These are phyloP conservation scores for Exophiala lecanii-corni DNA, from an alignment of 2,329 filamentous ascomycete species.

Conservation along the genomic window DNA sequence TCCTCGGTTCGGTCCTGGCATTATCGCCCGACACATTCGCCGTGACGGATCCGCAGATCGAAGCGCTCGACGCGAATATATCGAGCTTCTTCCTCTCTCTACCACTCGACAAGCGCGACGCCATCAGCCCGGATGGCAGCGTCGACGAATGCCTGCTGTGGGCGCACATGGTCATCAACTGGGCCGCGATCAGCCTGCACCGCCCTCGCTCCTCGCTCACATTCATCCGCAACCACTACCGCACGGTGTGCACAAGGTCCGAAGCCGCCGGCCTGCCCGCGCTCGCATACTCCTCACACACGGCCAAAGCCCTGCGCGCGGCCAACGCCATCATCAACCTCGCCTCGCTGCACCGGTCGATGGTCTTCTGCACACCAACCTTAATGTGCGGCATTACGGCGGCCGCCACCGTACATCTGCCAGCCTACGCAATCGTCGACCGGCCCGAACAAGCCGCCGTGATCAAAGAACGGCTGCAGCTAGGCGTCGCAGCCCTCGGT, in stretches of 20 bases:
- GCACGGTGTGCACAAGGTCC: constrained; percentile 63
- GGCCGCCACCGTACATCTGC: constrained; percentile 75
- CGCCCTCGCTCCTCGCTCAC: constrained; percentile 74
- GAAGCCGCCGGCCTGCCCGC: constrained; percentile 24
- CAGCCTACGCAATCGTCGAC: constrained; percentile 64
- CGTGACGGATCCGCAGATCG: constrained; percentile 45
- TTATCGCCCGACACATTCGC: constrained; percentile 27
- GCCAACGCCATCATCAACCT: constrained; percentile 75
- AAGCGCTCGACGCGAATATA: constrained; percentile 55
- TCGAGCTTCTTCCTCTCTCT: constrained; percentile 77
- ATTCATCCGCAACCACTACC: constrained; percentile 49
- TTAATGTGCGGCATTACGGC: constrained; percentile 77
- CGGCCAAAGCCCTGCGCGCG: constrained; percentile 69
- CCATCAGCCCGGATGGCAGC: constrained; percentile 64
- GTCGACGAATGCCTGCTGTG: constrained; percentile 61
- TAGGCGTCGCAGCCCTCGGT: constrained; percentile 29
- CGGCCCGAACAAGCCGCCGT: constrained; percentile 22
- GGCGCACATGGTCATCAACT: constrained; percentile 36
- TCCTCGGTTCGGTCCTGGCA: constrained; percentile 68
- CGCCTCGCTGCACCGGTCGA: constrained; percentile 52
- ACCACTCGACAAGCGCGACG: constrained; percentile 65
- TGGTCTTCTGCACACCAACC: constrained; percentile 74
- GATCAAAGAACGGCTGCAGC: constrained; percentile 31
- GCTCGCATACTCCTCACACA: constrained; percentile 23
- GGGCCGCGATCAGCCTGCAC: constrained; percentile 66